Evolutionary conservation across 352 stramenopile genomes (phyloP), one percentile per base, ranked within the genome.

Genomic region (Globisporangium sylvaticum): DNA sequence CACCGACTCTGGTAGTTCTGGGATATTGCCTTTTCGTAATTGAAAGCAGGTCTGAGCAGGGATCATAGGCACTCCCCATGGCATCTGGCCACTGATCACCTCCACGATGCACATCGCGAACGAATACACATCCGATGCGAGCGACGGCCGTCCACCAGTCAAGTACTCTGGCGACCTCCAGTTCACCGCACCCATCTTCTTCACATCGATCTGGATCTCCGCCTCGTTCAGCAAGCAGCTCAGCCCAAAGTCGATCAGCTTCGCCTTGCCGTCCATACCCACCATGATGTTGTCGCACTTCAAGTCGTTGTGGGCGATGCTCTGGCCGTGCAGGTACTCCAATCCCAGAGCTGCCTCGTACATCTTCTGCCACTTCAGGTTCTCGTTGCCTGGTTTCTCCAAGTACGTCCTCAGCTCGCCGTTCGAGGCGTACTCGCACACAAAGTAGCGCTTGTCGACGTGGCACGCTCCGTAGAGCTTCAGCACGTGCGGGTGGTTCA

Each of bases 161-260:
- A 48, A 10, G 39, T 20, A 52, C 44, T 25, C 15, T 52, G 46
- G 46, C n/a, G 20, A 54, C 46, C 46, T 22, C 42, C 14, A 50
- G 42, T 54, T 54, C 5, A 27, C n/a, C 3, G 78, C 76, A 55
- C 84, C 68, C 82, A 88, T 90, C 9, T 65, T 69, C 42, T 71
- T 39, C 37, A 44, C 29, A 14, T 52, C 42, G 42, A 52, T n/a
- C 15, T 52, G 20, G 42, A 52, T 52, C 15, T 52, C 42, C 42
- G 6, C 42, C 15, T 52, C 42, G 42, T 20, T n/a, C 1, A 52
- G 42, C 68, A 52, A 78, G n/a, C n/a, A n/a, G n/a, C n/a, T n/a
- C n/a, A n/a, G n/a, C n/a, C n/a, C n/a, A n/a, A n/a, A 78, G 60
- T 78, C 72, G 24, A 65, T 69, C 20, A 78, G 53, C 65, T 72